A percentile compares a stretch with the other conserved stretches of the same genome.
Conservation (phyloP, 805 yeast genomes). For the Tetrapisispora pingtungensis region DNA sequence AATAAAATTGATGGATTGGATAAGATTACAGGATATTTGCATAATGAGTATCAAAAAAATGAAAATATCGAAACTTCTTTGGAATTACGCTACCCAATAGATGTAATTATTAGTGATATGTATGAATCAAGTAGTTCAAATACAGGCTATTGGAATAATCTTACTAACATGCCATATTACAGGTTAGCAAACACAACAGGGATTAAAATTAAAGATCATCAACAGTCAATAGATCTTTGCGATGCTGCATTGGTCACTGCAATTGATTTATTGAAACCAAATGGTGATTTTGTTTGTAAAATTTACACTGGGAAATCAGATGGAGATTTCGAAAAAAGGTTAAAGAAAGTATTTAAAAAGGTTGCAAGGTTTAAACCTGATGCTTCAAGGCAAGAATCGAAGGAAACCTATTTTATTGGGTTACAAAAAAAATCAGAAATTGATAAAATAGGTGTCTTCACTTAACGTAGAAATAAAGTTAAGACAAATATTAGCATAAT, state of each 20-base stretch:
- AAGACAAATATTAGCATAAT: too few species aligned
- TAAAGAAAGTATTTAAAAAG: slow-evolving; percentile 47
- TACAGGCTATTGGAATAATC: slow-evolving; percentile 40
- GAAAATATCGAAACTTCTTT: background rate
- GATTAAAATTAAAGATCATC: slow-evolving; percentile 67
- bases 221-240: slow-evolving; percentile 75
- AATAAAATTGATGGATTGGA: slow-evolving; percentile 30
- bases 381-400: slow-evolving; percentile 70
- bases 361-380: slow-evolving; percentile 70
- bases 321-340: slow-evolving; percentile 44
- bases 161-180: slow-evolving; percentile 67
- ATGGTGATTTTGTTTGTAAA: slow-evolving; percentile 74
- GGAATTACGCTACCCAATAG: slow-evolving; percentile 37
- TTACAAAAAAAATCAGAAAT: slow-evolving; percentile 35
- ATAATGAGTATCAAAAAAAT: background rate
- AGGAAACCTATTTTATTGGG: slow-evolving; percentile 75
- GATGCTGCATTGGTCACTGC: slow-evolving; percentile 82
- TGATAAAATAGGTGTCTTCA: slow-evolving; percentile 39
- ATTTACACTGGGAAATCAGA: slow-evolving; percentile 81
- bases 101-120: slow-evolving; percentile 72
- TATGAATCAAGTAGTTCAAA: slow-evolving; percentile 53
- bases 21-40: slow-evolving; percentile 17
- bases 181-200: slow-evolving; percentile 96
- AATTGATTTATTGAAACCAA: slow-evolving; percentile 53
- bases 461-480: too few species aligned